Percentiles rank a stretch among this genome's conserved stretches.
Evolutionary conservation across 345 rosid species (phyloP).

Genomic region (Ceriops decandra): DNA sequence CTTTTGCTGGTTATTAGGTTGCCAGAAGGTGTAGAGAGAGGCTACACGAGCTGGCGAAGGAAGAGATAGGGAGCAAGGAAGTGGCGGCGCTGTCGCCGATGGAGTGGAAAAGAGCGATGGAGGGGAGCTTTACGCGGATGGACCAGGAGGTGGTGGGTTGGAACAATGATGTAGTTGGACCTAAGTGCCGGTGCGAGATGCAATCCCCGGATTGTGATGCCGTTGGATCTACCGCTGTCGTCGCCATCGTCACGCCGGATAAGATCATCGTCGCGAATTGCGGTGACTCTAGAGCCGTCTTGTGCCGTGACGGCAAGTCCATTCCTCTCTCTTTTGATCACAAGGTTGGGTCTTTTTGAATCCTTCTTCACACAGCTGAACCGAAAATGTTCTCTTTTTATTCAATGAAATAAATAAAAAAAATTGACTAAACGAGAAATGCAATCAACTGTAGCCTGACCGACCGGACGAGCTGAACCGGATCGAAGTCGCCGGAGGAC

Average conservation of each 20-base stretch:
- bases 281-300: conserved; percentile 56
- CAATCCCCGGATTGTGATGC: conserved; percentile 68
- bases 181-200: conserved; percentile 63
- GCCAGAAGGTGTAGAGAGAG: conserved; percentile 57
- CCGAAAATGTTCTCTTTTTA: neutral
- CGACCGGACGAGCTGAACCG: conserved; percentile 39
- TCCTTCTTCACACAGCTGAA: neutral
- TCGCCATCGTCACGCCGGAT: conserved; percentile 33
- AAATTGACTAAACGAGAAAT: too few species aligned
- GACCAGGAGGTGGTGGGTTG: conserved; percentile 46
- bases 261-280: conserved; percentile 47
- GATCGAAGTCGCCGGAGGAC: conserved; percentile 41
- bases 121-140: conserved; percentile 63
- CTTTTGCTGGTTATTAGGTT: conserved; percentile 31
- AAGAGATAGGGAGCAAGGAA: conserved; percentile 13
- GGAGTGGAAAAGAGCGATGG: conserved; percentile 54
- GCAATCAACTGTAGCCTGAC: conserved; percentile 30
- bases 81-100: neutral
- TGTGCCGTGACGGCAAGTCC: conserved; percentile 45
- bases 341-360: conserved; percentile 21
- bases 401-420: too few species aligned
- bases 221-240: conserved; percentile 39
- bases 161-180: conserved; percentile 15
- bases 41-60: conserved; percentile 57
- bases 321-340: conserved; percentile 33